Conservation (phyloP, 2,329 filamentous ascomycete species). For the Epichloe sibirici region DNA sequence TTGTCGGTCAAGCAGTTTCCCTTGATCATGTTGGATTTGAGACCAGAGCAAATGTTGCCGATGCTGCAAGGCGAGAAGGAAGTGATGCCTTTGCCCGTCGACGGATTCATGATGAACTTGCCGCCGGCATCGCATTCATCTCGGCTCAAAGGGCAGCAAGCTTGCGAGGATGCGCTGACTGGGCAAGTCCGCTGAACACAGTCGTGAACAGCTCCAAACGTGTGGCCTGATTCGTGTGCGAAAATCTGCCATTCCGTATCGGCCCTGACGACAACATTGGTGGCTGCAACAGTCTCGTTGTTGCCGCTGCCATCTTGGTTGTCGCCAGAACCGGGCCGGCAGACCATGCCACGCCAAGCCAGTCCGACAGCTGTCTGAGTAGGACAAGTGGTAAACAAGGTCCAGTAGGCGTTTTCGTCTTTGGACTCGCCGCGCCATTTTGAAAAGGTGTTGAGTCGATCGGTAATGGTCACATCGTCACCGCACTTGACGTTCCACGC, state of each 20-base stretch:
- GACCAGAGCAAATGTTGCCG: slow-evolving; percentile 85
- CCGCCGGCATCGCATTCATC: slow-evolving; percentile 60
- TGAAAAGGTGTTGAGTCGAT: slow-evolving; percentile 79
- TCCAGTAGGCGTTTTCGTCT: slow-evolving; percentile 90
- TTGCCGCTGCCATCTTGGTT: slow-evolving; percentile 34
- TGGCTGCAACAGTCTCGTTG: slow-evolving; percentile 65
- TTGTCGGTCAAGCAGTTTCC: slow-evolving; percentile 75
- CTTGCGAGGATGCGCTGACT: slow-evolving; percentile 35
- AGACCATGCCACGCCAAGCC: slow-evolving; percentile 86
- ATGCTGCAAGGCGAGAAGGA: slow-evolving; percentile 80
- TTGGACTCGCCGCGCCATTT: slow-evolving; percentile 66
- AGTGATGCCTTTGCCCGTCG: slow-evolving; percentile 59
- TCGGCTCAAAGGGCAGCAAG: slow-evolving; percentile 69
- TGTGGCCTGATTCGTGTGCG: slow-evolving; percentile 88
- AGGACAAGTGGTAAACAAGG: slow-evolving; percentile 67
- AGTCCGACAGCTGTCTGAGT: slow-evolving; percentile 79
- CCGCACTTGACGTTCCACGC: slow-evolving; percentile 78
- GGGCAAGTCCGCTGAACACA: slow-evolving; percentile 64
- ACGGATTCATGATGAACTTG: slow-evolving; percentile 94
- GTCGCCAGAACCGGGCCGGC: slow-evolving; percentile 45
- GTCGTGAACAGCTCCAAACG: slow-evolving; percentile 92
- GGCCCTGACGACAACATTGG: slow-evolving; percentile 82
- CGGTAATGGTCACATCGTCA: slow-evolving; percentile 50
- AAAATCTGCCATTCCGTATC: slow-evolving; percentile 88
- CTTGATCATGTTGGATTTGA: slow-evolving; percentile 61